Evolutionary conservation across 768 basidiomycete species (phyloP), one percentile per base, ranked within the genome.

Genomic region (Panaeolus papilionaceus): DNA sequence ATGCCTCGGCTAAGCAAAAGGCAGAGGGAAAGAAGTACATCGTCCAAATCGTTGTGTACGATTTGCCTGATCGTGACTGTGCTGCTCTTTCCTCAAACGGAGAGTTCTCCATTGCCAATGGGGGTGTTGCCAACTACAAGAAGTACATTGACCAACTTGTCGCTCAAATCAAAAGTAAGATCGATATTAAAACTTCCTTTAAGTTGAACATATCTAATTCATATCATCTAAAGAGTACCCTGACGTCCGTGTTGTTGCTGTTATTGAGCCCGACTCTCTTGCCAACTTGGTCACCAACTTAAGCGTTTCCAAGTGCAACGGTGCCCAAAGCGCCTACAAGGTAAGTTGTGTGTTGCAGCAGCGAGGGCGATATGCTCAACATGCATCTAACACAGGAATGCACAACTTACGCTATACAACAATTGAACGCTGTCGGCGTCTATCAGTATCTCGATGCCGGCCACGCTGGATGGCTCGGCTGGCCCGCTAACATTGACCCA

Each of bases 271-370:
- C 68, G 89, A 90, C 76, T 88, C 88, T 47, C 79, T 91, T 58
- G 89, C 88, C 67, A 90, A 90, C 80, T 73, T 91, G 72, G 89
- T 90, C 72, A 90, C 88, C 74, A 90, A 90, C 83, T 71, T 89
- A 75, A 87, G 76, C 76, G 85, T 88, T 40, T 69, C 78, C 42
- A 88, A 89, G 74, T 89, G 88, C 75, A 72, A 82, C 58, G 81
- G 80, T 69, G 89, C 88, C 20, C 79, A 86, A 71, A 75, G 78
- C 39, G 83, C 85, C 16, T 88, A 89, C 80, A 79, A 83, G 72
- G 81, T 80, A 68, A n/a, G 76, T 64, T 20, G 28, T 9, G n/a
- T 28, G 26, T 42, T 26, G 12, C 33, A 7, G 4, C 11, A 18
- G 37, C 16, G 10, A 12, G 16, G 5, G 16, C 33, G 11, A 28